Evolutionary conservation across 2,329 filamentous ascomycete genomes (phyloP).

Genomic region (Alternaria infectoria): DNA sequence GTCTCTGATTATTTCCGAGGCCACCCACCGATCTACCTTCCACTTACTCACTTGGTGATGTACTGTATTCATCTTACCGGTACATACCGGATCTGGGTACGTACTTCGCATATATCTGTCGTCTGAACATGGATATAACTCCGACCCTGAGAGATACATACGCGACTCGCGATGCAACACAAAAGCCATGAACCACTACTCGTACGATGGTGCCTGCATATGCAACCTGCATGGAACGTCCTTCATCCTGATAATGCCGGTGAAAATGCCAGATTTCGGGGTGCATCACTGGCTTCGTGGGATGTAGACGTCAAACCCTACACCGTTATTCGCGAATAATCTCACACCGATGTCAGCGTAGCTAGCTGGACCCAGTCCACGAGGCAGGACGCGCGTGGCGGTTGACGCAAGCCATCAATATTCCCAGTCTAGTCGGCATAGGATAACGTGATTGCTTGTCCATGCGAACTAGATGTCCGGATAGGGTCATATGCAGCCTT

Average conservation of each 20-base stretch:
- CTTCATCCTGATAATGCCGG: not conserved
- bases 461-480: slow-evolving; percentile 24
- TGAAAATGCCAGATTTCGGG: not conserved
- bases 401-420: slow-evolving; percentile 7
- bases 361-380: slow-evolving; percentile 4
- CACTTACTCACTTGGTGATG: not conserved
- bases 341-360: slow-evolving; percentile 11
- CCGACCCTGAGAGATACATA: not conserved
- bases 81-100: not conserved
- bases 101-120: slow-evolving; percentile 1
- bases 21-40: not conserved
- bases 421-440: not conserved
- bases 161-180: not conserved
- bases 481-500: not conserved
- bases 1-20: not conserved
- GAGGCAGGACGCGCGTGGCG: slow-evolving; percentile 1
- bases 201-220: slow-evolving; percentile 12
- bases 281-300: not conserved
- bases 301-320: not conserved
- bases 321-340: slow-evolving; percentile 1
- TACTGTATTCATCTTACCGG: not conserved
- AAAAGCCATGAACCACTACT: not conserved
- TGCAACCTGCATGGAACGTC: slow-evolving; percentile 1
- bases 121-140: not conserved
- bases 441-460: slow-evolving; percentile 25